Evolutionary conservation across 176 grass and related monocot genomes (phyloP).

Genomic region (Musa acuminata): DNA sequence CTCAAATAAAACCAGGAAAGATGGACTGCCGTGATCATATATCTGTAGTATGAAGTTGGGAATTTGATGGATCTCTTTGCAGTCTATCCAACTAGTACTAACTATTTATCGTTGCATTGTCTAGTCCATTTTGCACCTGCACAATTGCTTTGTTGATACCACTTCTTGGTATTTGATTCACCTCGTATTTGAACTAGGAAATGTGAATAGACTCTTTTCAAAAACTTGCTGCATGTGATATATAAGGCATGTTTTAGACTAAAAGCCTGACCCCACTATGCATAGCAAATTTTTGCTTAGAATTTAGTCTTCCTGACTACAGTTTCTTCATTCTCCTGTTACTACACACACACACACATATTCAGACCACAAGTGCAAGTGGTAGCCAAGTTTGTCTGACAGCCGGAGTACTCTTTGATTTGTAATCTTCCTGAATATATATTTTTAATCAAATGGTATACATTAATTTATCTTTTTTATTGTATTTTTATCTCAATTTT

Average conservation of each 20-base stretch:
- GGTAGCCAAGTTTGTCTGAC: not conserved
- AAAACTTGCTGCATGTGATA: not conserved
- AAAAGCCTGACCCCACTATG: not conserved
- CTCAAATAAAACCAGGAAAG: not conserved
- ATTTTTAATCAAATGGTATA: not conserved
- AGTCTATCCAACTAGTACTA: not conserved
- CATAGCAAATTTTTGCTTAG: not conserved
- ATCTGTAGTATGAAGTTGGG: not conserved
- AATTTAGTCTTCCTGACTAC: not conserved
- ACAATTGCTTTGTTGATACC: not conserved
- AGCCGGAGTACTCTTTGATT: not conserved
- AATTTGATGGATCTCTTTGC: not conserved
- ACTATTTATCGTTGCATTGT: too few relatives aligned
- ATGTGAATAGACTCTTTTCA: not conserved
- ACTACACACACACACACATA: not conserved
- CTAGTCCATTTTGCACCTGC: too few relatives aligned
- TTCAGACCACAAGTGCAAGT: not conserved
- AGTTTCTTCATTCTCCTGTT: not conserved
- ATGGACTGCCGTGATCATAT: too few relatives aligned
- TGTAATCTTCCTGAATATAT: not conserved
- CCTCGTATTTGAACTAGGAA: not conserved
- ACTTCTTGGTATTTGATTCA: not conserved
- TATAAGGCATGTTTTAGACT: not conserved
- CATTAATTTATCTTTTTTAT: not conserved
- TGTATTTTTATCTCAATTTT: not conserved